A percentile compares a stretch with the other conserved stretches of the same genome.
Evolutionary conservation across 768 basidiomycete genomes (phyloP).

Genomic region (Pisolithus sp.): DNA sequence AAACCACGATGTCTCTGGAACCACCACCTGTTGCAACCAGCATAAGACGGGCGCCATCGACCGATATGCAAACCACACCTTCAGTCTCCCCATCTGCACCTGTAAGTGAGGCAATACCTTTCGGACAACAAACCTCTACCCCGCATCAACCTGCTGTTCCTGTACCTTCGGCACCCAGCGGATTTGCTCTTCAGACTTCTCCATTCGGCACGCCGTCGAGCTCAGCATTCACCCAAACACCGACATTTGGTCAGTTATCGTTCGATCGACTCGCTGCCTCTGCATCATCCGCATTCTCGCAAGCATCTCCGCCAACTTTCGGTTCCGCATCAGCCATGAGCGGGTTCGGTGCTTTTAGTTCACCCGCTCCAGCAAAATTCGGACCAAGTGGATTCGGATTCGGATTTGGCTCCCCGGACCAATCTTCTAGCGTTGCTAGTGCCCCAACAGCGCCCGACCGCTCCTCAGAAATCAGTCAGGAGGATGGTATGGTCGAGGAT

Average conservation of each 20-base stretch:
- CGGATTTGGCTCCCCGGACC: slow-evolving; percentile 11
- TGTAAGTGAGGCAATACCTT: slow-evolving; percentile 8
- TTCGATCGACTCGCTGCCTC: slow-evolving; percentile 15
- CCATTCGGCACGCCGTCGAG: slow-evolving; percentile 10
- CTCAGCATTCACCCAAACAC: slow-evolving; percentile 29
- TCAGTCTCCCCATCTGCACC: slow-evolving; percentile 14
- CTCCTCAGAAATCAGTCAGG: slow-evolving; percentile 9
- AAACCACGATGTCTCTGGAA: slow-evolving; percentile 6
- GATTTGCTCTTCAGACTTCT: slow-evolving; percentile 18
- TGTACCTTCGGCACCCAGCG: slow-evolving; percentile 30
- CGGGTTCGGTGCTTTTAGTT: slow-evolving; percentile 30
- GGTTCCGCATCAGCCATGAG: slow-evolving; percentile 13
- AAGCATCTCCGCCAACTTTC: slow-evolving; percentile 14
- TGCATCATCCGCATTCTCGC: slow-evolving; percentile 19
- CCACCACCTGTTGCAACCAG: slow-evolving; percentile 10
- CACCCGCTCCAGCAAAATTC: slow-evolving; percentile 27
- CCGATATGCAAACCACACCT: slow-evolving; percentile 27
- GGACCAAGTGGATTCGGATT: slow-evolving; percentile 24
- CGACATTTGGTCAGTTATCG: slow-evolving; percentile 14
- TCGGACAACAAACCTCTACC: neutral
- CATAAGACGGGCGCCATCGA: slow-evolving; percentile 23
- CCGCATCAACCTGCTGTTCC: slow-evolving; percentile 23
- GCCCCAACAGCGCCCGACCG: neutral
- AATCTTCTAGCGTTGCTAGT: neutral
- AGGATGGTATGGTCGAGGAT: slow-evolving; percentile 31